Conservation (phyloP, 2,329 filamentous ascomycete species). For the Ceratocystis ficicola region DNA sequence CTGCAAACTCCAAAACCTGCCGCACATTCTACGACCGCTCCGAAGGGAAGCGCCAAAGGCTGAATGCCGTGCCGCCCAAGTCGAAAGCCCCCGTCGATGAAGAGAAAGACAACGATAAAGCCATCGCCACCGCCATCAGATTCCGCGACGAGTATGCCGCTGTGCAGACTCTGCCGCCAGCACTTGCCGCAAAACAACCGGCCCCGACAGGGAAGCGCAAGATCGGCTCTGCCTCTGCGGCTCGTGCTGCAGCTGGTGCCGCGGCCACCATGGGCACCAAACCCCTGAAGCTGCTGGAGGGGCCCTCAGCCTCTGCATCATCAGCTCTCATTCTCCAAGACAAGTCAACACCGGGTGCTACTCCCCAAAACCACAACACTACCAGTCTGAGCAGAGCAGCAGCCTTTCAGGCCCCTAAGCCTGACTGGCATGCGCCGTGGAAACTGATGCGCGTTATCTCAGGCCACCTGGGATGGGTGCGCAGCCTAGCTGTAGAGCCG, state of each 20-base stretch:
- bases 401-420: slow-evolving; percentile 44
- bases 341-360: slow-evolving; percentile 6
- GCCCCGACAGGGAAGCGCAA: slow-evolving; percentile 25
- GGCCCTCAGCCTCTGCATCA: slow-evolving; percentile 34
- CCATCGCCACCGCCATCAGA: slow-evolving; percentile 34
- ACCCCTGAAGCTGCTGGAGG: slow-evolving; percentile 32
- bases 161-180: slow-evolving; percentile 63
- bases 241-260: slow-evolving; percentile 28
- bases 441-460: slow-evolving; percentile 97
- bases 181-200: slow-evolving; percentile 68
- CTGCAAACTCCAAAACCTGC: slow-evolving; percentile 21
- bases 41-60: slow-evolving; percentile 32
- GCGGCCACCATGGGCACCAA: slow-evolving; percentile 20
- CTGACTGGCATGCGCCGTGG: slow-evolving; percentile 96
- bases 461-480: slow-evolving; percentile 91
- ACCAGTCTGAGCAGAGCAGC: slow-evolving; percentile 27
- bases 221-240: slow-evolving; percentile 10
- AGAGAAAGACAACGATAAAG: slow-evolving; percentile 18
- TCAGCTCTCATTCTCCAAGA: slow-evolving; percentile 9
- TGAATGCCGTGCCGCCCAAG: slow-evolving; percentile 28
- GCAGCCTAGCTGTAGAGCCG: slow-evolving; percentile 79
- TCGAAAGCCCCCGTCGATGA: not conserved
- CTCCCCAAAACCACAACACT: slow-evolving; percentile 19
- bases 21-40: slow-evolving; percentile 23
- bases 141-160: slow-evolving; percentile 64